phyloP scores from a whole-genome alignment of 2,329 filamentous ascomycete genomes.

The Diaporthe sp. region DNA sequence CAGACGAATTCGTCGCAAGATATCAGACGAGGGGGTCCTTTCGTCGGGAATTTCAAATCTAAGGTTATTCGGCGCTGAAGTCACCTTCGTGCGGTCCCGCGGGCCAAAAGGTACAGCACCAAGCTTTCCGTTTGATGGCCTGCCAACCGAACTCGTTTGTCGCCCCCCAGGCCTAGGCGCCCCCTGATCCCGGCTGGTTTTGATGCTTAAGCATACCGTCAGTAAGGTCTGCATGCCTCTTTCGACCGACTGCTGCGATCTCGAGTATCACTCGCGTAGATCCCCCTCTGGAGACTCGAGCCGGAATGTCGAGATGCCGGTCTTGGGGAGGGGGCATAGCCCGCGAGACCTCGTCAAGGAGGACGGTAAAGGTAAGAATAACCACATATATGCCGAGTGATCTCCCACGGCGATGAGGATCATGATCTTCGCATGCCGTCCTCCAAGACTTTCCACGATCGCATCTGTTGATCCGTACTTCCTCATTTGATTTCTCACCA shows the following conservation, averaged over 20 bases:
- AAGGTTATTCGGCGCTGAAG: constrained; percentile 31
- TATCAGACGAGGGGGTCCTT: constrained; percentile 30
- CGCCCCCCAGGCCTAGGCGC: background rate
- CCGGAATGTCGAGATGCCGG: constrained; percentile 39
- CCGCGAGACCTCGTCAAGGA: background rate
- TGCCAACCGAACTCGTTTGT: constrained; percentile 29
- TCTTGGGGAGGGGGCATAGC: constrained; percentile 7
- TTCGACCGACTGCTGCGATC: constrained; percentile 19
- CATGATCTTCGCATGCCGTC: constrained; percentile 40
- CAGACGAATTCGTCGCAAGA: constrained; percentile 33
- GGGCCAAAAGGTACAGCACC: constrained; percentile 1
- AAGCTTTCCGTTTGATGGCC: constrained; percentile 29
- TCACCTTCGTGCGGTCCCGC: background rate
- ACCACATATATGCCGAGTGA: constrained; percentile 34
- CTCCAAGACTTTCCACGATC: constrained; percentile 31
- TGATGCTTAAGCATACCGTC: constrained; percentile 18
- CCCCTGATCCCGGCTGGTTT: constrained; percentile 32
- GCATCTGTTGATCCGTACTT: constrained; percentile 24
- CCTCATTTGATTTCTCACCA: constrained; percentile 8
- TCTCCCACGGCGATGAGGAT: constrained; percentile 34
- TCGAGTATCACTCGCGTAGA: constrained; percentile 17
- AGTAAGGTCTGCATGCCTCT: constrained; percentile 16
- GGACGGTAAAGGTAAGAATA: background rate
- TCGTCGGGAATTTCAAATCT: constrained; percentile 27
- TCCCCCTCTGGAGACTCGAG: constrained; percentile 22